Base-by-base conservation (phyloP, 495 filamentous ascomycete genomes). In the Podospora bellae-mahoneyi region DNA sequence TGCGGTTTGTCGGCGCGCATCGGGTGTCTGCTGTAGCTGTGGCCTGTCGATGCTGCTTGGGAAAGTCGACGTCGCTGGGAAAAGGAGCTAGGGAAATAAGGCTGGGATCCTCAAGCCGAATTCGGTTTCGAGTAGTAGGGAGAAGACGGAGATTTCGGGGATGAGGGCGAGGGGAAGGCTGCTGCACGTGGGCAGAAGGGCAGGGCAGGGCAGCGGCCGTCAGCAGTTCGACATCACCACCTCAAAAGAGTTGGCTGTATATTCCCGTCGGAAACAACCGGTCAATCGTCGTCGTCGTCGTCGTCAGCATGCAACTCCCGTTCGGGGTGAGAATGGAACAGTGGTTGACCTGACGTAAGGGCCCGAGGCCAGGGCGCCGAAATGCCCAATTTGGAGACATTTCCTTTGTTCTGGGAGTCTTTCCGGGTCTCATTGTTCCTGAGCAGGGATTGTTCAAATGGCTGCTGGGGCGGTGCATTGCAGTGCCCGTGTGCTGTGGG, bases 1-100 rank as follows among this genome's bases (percentile, higher is more conserved):
- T 28, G 39, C 39, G 39, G 39, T 48, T 48, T 10, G 39, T 5
- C 58, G 58, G 15, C 20, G 4, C 20, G 20, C 65, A 68, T 65
- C 39, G 54, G 62, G 48, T 23, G 54, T 34, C 55, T 58, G n/a
- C 55, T 20, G 55, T 26, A 15, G n/a, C 55, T 20, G 55, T 26
- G 19, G 5, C 54, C 19, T 56, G 15, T 5, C 23, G 55, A 5
- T 9, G n/a, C 55, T 20, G 19, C 0, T 20, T 6, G 3, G 55
- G 13, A 58, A 58, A 58, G n/a, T 19, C n/a, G 5, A 19, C 0
- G 15, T 58, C 55, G 55, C 54, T 56, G 54, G 54, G n/a, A 23
- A 58, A 18, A 48, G 39, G 39, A 48, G 39, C 13, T 48, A 48
- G 39, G 39, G 39, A 48, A 48, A 48, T 48, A 48, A 48, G 39